These are phyloP conservation scores for Aspergillus neotritici DNA, from an alignment of 2,329 filamentous ascomycete genomes.

Conservation along the genomic window DNA sequence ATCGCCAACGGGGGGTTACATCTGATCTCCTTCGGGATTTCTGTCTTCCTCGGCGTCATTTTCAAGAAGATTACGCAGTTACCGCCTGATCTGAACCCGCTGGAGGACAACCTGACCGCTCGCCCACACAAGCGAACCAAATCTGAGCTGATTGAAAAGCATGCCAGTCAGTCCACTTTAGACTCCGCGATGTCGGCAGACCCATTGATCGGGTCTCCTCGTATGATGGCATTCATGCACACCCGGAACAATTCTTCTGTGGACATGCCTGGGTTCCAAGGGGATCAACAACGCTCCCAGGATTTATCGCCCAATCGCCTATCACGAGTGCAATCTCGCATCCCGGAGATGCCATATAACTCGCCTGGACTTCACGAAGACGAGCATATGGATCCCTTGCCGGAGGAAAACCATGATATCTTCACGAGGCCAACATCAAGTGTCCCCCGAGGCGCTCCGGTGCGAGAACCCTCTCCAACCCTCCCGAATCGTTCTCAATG, in stretches of 20 bases:
- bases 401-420: conserved; percentile 24
- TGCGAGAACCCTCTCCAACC: conserved; percentile 24
- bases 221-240: conserved; percentile 70
- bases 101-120: conserved; percentile 79
- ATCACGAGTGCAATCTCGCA: conserved; percentile 28
- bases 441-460: conserved; percentile 25
- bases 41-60: conserved; percentile 67
- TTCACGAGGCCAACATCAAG: conserved; percentile 28
- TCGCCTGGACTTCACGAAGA: conserved; percentile 25
- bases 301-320: conserved; percentile 41
- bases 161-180: conserved; percentile 49
- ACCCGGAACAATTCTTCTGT: conserved; percentile 62
- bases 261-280: conserved; percentile 27
- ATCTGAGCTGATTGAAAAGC: conserved; percentile 57
- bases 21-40: conserved; percentile 62
- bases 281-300: conserved; percentile 44
- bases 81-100: conserved; percentile 91
- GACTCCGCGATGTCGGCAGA: conserved; percentile 39
- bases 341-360: conserved; percentile 27
- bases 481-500: conserved; percentile 27
- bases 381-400: conserved; percentile 21
- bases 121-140: conserved; percentile 69
- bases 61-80: conserved; percentile 78
- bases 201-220: conserved; percentile 38
- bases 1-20: conserved; percentile 63